Base-by-base conservation (phyloP, 257 asterid species). In the Anisodus acutangulus region DNA sequence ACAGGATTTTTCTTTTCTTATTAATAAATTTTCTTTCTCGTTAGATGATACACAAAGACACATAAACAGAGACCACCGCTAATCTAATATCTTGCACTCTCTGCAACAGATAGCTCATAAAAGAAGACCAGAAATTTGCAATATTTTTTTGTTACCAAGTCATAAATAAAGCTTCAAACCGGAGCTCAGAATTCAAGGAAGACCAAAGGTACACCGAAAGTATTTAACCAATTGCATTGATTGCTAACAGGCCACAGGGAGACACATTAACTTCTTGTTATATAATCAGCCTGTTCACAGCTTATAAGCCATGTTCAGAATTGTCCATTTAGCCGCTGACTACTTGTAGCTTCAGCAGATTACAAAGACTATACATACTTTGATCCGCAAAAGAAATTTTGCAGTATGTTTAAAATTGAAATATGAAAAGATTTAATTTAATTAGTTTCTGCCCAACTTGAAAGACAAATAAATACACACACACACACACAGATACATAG, bases 321-420 rank as follows among this genome's bases (percentile, higher is more conserved):
- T 7, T 49, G 80, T 74, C 60, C 80, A 22, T 22, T 74, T 51
- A 74, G 19, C 80, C 49, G 11, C 60, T 47, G 80, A 11, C 60
- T 74, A 4, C 43, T 49, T 22, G 60, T 45, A 72, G 59, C 80
- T 74, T 49, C 47, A 72, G 80, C 80, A 72, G 60, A 47, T 47
- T 72, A 74, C 80, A 74, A 74, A 49, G 43, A 19, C 80, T 5
- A 39, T 3, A n/a, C n/a, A 72, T 72, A 45, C 17, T 45, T 72
- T 72, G 58, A 45, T 72, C 3, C 9, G 35, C 37, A 72, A 74
- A 74, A 74, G n/a, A 74, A 49, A 19, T 41, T 49, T 47, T 49
- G 60, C 80, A 74, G 12, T 74, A 19, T 12, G 70, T 74, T 22
- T 1, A 74, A 74, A 74, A 47, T 74, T n/a, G 79, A 49, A 74